Evolutionary conservation across 306 rosid species (phyloP).

Genomic region (Vachellia collinsii): DNA sequence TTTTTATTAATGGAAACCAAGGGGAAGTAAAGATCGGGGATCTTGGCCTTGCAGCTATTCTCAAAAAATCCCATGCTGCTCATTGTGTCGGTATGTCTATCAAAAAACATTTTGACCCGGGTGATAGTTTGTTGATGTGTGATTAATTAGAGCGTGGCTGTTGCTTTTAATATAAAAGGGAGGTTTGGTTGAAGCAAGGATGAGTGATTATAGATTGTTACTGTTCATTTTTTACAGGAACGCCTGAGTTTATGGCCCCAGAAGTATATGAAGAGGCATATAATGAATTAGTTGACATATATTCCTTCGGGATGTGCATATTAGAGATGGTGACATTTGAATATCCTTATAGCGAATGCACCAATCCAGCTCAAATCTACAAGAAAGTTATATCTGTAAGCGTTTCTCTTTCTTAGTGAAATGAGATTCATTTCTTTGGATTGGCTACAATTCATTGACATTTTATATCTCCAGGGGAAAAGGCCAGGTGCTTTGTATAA

Average conservation of each 20-base stretch:
- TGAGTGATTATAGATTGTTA: slow-evolving; percentile 21
- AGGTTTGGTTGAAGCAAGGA: not conserved
- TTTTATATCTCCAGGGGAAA: slow-evolving; percentile 67
- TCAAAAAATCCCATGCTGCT: slow-evolving; percentile 84
- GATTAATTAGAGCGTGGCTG: slow-evolving; percentile 12
- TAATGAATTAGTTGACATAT: slow-evolving; percentile 92
- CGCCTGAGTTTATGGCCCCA: slow-evolving; percentile 99
- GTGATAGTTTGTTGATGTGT: slow-evolving; percentile 30
- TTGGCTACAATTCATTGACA: slow-evolving; percentile 39
- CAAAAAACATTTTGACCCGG: not conserved
- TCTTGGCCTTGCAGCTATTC: slow-evolving; percentile 94
- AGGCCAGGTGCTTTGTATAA: slow-evolving; percentile 84
- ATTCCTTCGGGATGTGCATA: slow-evolving; percentile 99
- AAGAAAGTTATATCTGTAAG: slow-evolving; percentile 96
- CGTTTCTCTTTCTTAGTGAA: slow-evolving; percentile 31
- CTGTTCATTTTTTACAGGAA: slow-evolving; percentile 56
- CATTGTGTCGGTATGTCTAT: slow-evolving; percentile 84
- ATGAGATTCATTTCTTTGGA: slow-evolving; percentile 26
- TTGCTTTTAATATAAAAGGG: not conserved
- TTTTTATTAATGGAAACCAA: slow-evolving; percentile 90
- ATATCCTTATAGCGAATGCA: slow-evolving; percentile 95
- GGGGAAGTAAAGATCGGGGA: slow-evolving; percentile 98
- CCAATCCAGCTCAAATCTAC: slow-evolving; percentile 94
- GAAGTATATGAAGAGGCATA: slow-evolving; percentile 96
- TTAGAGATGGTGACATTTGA: slow-evolving; percentile 97